Evolutionary conservation across 441 rosid species (phyloP).

Genomic region (Kokia cookei): DNA sequence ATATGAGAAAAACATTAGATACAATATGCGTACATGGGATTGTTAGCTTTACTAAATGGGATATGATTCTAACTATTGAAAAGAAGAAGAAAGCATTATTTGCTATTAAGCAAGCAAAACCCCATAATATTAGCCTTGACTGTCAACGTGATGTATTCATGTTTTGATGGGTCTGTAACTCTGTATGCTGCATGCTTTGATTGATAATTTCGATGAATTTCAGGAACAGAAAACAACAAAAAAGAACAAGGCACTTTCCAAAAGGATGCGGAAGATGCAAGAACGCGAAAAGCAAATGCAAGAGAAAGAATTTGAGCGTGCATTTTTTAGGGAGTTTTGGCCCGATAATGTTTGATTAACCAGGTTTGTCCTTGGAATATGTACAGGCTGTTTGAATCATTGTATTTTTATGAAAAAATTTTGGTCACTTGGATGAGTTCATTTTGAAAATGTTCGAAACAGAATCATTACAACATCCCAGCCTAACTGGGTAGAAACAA

Average conservation of each 20-base stretch:
- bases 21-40: no score
- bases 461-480: no score
- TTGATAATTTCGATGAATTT: conserved; percentile 3
- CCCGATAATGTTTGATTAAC: conserved; percentile 75
- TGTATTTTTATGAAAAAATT: no score
- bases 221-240: conserved; percentile 42
- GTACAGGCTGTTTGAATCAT: not conserved
- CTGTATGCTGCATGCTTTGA: not conserved
- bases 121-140: not conserved
- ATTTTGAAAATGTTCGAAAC: no score
- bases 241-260: conserved; percentile 48
- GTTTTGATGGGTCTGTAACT: not conserved
- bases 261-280: conserved; percentile 62
- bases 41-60: no score
- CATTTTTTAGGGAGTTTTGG: conserved; percentile 85
- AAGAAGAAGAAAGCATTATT: not conserved
- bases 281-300: conserved; percentile 52
- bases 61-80: not conserved
- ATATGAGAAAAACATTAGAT: not conserved
- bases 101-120: not conserved
- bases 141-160: not conserved
- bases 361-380: not conserved
- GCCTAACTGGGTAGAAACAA: no score
- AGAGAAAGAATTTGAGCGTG: conserved; percentile 76
- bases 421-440: no score